Evolutionary conservation across 2,329 filamentous ascomycete genomes (phyloP).

Genomic region (Bisporella sp.): DNA sequence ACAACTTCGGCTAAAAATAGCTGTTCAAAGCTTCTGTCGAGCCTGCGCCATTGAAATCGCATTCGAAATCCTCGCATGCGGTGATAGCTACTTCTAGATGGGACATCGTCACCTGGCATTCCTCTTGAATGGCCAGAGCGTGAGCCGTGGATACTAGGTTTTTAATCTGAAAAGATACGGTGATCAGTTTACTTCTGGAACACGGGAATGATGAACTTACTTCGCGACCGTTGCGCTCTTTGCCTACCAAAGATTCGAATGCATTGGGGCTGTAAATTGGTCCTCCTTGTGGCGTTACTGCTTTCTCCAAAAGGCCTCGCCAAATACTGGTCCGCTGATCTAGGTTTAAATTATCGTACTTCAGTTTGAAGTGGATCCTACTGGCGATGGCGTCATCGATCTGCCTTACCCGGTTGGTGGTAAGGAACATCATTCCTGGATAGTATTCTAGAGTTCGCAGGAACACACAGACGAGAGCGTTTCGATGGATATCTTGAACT

Average conservation of each 20-base stretch:
- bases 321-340: constrained; percentile 5
- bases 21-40: neutral
- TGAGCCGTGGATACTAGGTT: neutral
- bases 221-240: neutral
- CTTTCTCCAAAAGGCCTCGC: neutral
- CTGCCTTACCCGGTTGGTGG: constrained; percentile 21
- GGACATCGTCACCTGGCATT: neutral
- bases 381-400: constrained; percentile 11
- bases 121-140: neutral
- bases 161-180: neutral
- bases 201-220: neutral
- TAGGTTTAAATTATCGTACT: constrained; percentile 10
- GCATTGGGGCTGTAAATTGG: neutral
- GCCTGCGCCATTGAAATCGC: neutral
- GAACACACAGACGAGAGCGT: constrained; percentile 26
- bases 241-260: neutral
- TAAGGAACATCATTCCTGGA: constrained; percentile 33
- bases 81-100: neutral
- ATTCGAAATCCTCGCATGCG: neutral
- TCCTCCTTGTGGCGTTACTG: neutral
- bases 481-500: constrained; percentile 21
- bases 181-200: neutral
- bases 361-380: constrained; percentile 13
- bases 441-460: constrained; percentile 33
- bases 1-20: neutral